Conservation (phyloP, 1,139 yeast species). For the Yamadazyma buinensis region DNA sequence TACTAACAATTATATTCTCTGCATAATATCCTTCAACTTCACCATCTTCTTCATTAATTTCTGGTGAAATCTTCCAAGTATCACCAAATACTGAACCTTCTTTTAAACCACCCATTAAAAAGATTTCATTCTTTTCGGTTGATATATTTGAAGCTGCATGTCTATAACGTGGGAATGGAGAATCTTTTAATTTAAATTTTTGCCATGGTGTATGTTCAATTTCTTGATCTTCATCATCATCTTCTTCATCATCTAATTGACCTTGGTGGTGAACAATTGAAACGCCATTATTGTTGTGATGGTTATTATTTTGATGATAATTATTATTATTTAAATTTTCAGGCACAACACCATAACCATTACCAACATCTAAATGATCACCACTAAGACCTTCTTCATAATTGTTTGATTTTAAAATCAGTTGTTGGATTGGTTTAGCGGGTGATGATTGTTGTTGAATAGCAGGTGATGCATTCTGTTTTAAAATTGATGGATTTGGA, state of each 20-base stretch:
- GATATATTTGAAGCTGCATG: constrained; percentile 79
- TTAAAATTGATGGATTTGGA: background rate
- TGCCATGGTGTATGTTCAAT: constrained; percentile 72
- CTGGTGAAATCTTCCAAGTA: constrained; percentile 73
- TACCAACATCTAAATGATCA: background rate
- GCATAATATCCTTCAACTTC: constrained; percentile 44
- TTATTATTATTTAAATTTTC: background rate
- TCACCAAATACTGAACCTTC: constrained; percentile 94
- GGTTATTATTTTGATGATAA: background rate
- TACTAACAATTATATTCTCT: constrained; percentile 55
- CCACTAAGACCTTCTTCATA: background rate
- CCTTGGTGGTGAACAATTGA: no score
- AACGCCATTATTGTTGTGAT: no score
- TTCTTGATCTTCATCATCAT: background rate
- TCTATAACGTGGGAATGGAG: constrained; percentile 93
- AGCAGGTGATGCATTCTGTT: background rate
- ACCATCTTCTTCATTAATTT: constrained; percentile 20
- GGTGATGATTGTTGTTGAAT: background rate
- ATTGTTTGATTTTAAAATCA: background rate
- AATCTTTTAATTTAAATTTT: constrained; percentile 61
- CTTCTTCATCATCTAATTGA: background rate
- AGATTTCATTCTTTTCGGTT: constrained; percentile 79
- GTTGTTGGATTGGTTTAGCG: background rate
- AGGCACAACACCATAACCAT: background rate
- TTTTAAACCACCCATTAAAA: constrained; percentile 91